phyloP scores from a whole-genome alignment of 2,329 filamentous ascomycete species.

The Hypomyces rosellus region DNA sequence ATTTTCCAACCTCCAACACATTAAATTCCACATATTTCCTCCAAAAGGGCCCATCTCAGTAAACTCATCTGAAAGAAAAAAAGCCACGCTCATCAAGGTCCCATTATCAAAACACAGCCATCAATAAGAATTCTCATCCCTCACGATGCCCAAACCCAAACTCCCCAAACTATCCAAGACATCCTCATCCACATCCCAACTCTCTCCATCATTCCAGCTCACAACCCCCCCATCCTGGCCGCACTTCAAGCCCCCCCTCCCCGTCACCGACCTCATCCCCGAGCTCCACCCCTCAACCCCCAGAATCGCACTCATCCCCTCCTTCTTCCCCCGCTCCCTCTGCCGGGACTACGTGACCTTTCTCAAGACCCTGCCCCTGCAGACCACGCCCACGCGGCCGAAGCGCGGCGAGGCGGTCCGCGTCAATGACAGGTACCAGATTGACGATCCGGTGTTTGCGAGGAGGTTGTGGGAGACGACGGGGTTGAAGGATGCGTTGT shows the following conservation, averaged over 20 bases:
- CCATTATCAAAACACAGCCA: neutral
- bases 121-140: neutral
- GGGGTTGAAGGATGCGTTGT: constrained; percentile 59
- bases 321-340: constrained; percentile 67
- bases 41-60: too few species aligned
- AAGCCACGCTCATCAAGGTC: neutral
- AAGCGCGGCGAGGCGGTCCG: constrained; percentile 75
- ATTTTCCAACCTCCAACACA: too few species aligned
- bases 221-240: constrained; percentile 56
- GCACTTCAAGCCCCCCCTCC: constrained; percentile 60
- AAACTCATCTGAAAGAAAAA: too few species aligned
- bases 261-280: constrained; percentile 57
- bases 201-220: constrained; percentile 9
- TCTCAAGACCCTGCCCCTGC: constrained; percentile 60
- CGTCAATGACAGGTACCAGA: constrained; percentile 84
- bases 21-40: too few species aligned
- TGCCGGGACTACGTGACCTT: constrained; percentile 74
- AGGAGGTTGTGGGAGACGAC: constrained; percentile 70
- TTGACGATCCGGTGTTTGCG: constrained; percentile 71
- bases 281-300: constrained; percentile 42
- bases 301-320: constrained; percentile 67
- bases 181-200: constrained; percentile 12
- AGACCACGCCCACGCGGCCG: constrained; percentile 71
- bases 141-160: constrained; percentile 30
- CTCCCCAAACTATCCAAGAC: constrained; percentile 19